Conservation (phyloP, 2,329 filamentous ascomycete species). For the Lecanosticta acicola region DNA sequence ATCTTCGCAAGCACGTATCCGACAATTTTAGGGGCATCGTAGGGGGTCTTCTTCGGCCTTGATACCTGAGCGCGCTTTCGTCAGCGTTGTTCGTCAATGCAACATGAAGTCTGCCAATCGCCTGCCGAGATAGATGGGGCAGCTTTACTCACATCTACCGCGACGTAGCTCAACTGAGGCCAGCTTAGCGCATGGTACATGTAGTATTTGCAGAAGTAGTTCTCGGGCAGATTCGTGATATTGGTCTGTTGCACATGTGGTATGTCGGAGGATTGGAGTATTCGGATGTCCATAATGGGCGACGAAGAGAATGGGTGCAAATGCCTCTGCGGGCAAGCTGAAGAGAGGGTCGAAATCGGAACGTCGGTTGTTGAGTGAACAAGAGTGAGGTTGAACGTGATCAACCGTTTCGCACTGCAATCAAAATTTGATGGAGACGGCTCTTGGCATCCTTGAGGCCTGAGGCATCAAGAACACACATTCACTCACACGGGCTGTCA, state of each 20-base stretch:
- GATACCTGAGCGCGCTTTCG: slow-evolving; percentile 49
- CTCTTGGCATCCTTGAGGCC: too few species aligned
- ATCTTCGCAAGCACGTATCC: slow-evolving; percentile 99
- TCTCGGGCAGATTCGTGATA: slow-evolving; percentile 97
- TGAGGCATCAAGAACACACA: too few species aligned
- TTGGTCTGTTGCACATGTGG: slow-evolving; percentile 95
- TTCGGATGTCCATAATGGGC: slow-evolving; percentile 74
- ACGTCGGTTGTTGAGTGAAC: too few species aligned
- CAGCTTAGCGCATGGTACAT: slow-evolving; percentile 97
- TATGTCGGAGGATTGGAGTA: slow-evolving; percentile 76
- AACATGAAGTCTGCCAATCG: too few species aligned
- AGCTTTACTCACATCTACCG: slow-evolving; percentile 61
- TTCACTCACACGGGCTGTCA: too few species aligned
- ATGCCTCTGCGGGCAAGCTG: too few species aligned
- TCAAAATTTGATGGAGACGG: too few species aligned
- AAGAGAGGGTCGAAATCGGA: too few species aligned
- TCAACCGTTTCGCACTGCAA: too few species aligned
- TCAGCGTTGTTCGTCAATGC: background rate
- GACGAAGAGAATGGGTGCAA: too few species aligned
- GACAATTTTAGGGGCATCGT: slow-evolving; percentile 94
- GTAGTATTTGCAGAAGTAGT: slow-evolving; percentile 99
- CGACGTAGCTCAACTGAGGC: slow-evolving; percentile 95
- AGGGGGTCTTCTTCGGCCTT: slow-evolving; percentile 67
- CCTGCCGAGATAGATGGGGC: too few species aligned
- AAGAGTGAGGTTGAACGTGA: too few species aligned